A percentile compares a stretch with the other conserved stretches of the same genome.
Evolutionary conservation across 768 basidiomycete genomes (phyloP).

Genomic region (Lactifluus piperatus): DNA sequence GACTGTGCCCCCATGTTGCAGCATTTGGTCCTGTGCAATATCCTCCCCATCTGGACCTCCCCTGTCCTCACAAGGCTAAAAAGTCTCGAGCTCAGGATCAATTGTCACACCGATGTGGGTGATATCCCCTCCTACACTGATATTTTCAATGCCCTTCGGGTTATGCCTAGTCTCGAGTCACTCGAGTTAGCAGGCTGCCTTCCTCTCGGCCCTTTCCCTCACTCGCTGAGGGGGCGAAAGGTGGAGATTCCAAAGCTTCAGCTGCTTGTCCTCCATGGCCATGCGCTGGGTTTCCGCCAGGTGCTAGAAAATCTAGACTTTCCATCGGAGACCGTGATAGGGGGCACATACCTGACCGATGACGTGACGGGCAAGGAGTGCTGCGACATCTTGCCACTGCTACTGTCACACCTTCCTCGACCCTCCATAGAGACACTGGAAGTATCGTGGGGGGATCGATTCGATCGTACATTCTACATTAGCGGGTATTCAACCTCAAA

Average conservation of each 20-base stretch:
- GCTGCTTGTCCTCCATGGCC: background rate
- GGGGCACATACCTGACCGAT: slow-evolving; percentile 4
- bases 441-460: slow-evolving; percentile 10
- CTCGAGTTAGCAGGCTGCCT: background rate
- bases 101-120: background rate
- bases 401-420: slow-evolving; percentile 8
- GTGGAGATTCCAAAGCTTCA: slow-evolving; percentile 1
- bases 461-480: slow-evolving; percentile 4
- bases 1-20: background rate
- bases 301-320: background rate
- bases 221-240: background rate
- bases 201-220: background rate
- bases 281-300: slow-evolving; percentile 1
- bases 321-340: background rate
- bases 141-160: slow-evolving; percentile 3
- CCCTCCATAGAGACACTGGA: slow-evolving; percentile 10
- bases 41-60: background rate
- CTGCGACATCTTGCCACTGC: slow-evolving; percentile 5
- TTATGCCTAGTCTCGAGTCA: slow-evolving; percentile 1
- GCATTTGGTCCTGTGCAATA: background rate
- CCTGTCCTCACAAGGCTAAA: background rate
- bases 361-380: slow-evolving; percentile 9
- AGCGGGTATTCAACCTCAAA: slow-evolving; percentile 1
- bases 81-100: background rate
- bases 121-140: slow-evolving; percentile 2